Conservation (phyloP, 139 green algal genomes). For the Klebsormidium nitens region DNA sequence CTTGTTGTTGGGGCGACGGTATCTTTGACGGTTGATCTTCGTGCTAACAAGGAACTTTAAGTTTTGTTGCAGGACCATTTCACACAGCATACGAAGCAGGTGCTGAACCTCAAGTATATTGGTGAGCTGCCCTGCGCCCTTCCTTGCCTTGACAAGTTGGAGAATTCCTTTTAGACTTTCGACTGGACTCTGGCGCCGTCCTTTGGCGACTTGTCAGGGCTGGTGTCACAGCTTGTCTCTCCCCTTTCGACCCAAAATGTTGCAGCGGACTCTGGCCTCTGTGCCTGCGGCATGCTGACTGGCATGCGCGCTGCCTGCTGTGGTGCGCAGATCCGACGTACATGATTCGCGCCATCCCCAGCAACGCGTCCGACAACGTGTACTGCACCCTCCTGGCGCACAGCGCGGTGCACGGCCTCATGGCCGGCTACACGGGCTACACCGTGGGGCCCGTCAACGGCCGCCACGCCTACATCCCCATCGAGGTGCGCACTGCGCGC, state of each 20-base stretch:
- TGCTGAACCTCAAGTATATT: conserved; percentile 89
- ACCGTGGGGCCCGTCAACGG: conserved; percentile 36
- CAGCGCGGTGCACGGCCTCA: conserved; percentile 68
- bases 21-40: no score
- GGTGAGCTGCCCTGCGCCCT: conserved; percentile 9
- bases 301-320: no score
- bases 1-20: no score
- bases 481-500: conserved; percentile 13
- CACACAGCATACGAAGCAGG: conserved; percentile 17
- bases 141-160: no score
- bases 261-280: no score
- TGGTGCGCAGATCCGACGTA: conserved; percentile 68
- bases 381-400: conserved; percentile 81
- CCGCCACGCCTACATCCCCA: conserved; percentile 43
- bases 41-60: no score
- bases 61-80: conserved; percentile 43
- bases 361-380: conserved; percentile 73
- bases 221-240: no score
- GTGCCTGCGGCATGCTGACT: no score
- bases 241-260: no score
- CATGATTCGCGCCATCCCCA: conserved; percentile 85
- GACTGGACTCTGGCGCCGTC: no score
- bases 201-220: no score
- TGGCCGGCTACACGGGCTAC: conserved; percentile 45
- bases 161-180: no score